Evolutionary conservation across 345 rosid genomes (phyloP).

Genomic region (Combretum micranthum): DNA sequence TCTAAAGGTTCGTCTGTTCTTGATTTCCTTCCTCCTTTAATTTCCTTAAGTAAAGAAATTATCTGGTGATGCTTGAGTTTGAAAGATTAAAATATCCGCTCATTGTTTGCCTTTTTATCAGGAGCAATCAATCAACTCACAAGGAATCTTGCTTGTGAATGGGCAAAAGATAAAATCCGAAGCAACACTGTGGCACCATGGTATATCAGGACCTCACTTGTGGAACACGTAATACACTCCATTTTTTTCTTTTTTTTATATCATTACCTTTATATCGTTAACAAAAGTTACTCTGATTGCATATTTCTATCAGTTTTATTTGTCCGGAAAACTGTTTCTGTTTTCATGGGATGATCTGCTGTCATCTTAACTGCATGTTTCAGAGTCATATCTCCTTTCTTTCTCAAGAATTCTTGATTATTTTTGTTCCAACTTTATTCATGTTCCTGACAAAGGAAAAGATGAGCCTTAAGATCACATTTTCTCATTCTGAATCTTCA

Average conservation of each 20-base stretch:
- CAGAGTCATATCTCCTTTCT: too few relatives aligned
- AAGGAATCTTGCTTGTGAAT: slow-evolving; percentile 77
- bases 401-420: background rate
- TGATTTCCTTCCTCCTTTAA: background rate
- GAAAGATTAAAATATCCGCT: slow-evolving; percentile 1
- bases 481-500: background rate
- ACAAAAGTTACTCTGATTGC: background rate
- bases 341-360: too few relatives aligned
- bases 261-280: background rate
- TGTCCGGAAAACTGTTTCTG: background rate
- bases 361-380: too few relatives aligned
- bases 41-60: background rate
- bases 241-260: background rate
- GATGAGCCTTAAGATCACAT: background rate
- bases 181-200: slow-evolving; percentile 76
- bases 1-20: slow-evolving; percentile 48
- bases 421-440: background rate
- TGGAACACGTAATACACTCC: slow-evolving; percentile 40
- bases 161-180: slow-evolving; percentile 91
- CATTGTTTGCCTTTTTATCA: slow-evolving; percentile 13
- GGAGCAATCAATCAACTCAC: slow-evolving; percentile 84
- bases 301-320: background rate
- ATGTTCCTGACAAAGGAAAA: background rate
- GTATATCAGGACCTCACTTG: slow-evolving; percentile 78
- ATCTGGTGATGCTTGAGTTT: background rate